phyloP scores from a whole-genome alignment of 495 filamentous ascomycete genomes.

The Lophiostoma macrostomum region DNA sequence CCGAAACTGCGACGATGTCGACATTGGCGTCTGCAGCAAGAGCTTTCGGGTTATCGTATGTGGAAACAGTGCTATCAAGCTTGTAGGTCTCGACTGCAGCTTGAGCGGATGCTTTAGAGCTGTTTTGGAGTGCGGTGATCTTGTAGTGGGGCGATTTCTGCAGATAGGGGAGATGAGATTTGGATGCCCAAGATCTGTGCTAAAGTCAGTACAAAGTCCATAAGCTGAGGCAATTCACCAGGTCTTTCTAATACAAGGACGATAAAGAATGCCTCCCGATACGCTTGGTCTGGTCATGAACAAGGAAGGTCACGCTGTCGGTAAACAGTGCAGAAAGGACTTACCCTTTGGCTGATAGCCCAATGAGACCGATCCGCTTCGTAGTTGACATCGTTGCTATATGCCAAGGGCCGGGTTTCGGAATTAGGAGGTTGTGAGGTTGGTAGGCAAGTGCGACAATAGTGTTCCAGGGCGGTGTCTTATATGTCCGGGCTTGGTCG shows the following conservation, averaged over 20 bases:
- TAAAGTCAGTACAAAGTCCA: too few species aligned
- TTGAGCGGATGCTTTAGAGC: slow-evolving; percentile 49
- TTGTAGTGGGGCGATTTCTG: slow-evolving; percentile 40
- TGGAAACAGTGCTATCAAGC: slow-evolving; percentile 40
- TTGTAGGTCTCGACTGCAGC: slow-evolving; percentile 48
- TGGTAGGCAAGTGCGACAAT: too few species aligned
- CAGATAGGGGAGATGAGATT: slow-evolving; percentile 57
- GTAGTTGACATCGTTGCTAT: slow-evolving; percentile 9
- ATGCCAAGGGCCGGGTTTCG: too few species aligned
- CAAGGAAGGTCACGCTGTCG: neutral
- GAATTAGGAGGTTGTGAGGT: too few species aligned
- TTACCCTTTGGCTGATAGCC: slow-evolving; percentile 47
- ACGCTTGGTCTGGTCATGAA: neutral
- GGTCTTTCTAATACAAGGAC: too few species aligned
- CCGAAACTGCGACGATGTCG: slow-evolving; percentile 57
- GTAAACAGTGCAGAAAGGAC: neutral
- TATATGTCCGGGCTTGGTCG: too few species aligned
- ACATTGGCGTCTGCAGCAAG: slow-evolving; percentile 54
- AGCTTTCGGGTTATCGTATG: slow-evolving; percentile 50
- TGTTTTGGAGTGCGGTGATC: slow-evolving; percentile 61
- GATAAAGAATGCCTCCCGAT: neutral
- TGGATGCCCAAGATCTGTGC: slow-evolving; percentile 51
- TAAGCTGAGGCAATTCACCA: too few species aligned
- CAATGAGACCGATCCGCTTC: slow-evolving; percentile 57
- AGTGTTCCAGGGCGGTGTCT: too few species aligned